Percentiles rank a stretch among this genome's conserved stretches.
These are phyloP conservation scores for Globisporangium rhizosaccharum DNA, from an alignment of 352 stramenopile genomes.

Conservation along the genomic window DNA sequence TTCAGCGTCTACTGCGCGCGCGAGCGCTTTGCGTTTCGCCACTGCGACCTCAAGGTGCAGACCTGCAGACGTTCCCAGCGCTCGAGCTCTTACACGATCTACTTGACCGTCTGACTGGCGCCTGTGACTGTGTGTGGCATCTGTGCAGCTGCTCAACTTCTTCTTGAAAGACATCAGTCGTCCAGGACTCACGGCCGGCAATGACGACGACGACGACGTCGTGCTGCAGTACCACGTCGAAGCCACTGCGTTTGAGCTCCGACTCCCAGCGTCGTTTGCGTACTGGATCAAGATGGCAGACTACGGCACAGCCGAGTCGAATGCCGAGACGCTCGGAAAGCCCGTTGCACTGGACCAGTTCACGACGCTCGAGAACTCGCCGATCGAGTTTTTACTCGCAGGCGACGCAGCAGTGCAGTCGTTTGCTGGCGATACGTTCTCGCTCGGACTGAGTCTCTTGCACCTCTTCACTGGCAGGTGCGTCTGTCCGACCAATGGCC, in stretches of 20 bases:
- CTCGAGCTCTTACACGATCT: conserved; percentile 2
- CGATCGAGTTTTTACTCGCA: conserved; percentile 93
- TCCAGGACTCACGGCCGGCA: conserved; percentile 15
- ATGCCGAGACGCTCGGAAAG: conserved; percentile 79
- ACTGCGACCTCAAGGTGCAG: conserved; percentile 96
- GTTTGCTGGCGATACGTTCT: conserved; percentile 94
- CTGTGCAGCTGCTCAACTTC: conserved; percentile 93
- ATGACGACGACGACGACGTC: conserved; percentile 26
- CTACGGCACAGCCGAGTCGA: conserved; percentile 95
- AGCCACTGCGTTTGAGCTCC: conserved; percentile 46
- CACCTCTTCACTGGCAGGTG: conserved; percentile 95
- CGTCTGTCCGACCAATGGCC: background rate
- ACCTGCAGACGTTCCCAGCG: background rate
- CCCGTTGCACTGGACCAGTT: conserved; percentile 93
- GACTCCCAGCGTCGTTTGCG: conserved; percentile 51
- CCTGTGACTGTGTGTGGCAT: background rate
- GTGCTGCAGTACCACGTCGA: conserved; percentile 60
- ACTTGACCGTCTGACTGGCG: background rate
- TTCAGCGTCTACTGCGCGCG: conserved; percentile 92
- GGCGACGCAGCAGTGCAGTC: conserved; percentile 88
- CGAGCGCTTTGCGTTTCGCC: conserved; percentile 90
- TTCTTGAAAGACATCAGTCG: conserved; percentile 88
- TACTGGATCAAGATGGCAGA: conserved; percentile 97
- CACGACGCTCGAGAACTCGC: conserved; percentile 97
- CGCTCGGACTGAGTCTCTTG: conserved; percentile 92